phyloP scores from a whole-genome alignment of 805 yeast genomes.

The Pichia occidentalis region DNA sequence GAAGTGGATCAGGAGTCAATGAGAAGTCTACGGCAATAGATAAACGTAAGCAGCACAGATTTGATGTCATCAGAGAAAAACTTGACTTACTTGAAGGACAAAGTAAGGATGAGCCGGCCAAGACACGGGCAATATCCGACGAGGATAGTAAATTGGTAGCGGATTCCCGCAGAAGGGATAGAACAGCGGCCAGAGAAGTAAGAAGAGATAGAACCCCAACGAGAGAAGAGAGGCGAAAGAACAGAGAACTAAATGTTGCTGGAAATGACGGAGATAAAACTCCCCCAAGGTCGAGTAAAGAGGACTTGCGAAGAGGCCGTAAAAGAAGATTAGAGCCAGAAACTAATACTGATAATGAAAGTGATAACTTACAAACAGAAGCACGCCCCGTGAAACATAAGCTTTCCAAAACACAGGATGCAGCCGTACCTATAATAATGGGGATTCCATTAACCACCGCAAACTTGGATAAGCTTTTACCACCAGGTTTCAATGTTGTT shows the following conservation, averaged over 20 bases:
- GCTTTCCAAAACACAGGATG: neutral
- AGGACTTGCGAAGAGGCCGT: conserved; percentile 7
- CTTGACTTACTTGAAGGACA: too few relatives aligned
- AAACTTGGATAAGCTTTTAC: conserved; percentile 43
- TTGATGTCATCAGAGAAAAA: conserved; percentile 5
- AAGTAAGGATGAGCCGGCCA: too few relatives aligned
- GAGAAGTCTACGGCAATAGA: conserved; percentile 6
- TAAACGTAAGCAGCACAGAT: conserved; percentile 16
- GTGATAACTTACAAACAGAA: neutral
- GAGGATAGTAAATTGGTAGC: neutral
- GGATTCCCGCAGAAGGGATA: conserved; percentile 19
- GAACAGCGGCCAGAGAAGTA: conserved; percentile 26
- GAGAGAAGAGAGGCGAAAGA: conserved; percentile 32
- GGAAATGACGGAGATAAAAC: conserved; percentile 14
- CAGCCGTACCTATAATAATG: conserved; percentile 25
- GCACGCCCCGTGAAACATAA: neutral
- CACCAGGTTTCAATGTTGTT: conserved; percentile 41
- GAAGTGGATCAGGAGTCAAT: too few relatives aligned
- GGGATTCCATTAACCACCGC: conserved; percentile 39
- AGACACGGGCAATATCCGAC: too few relatives aligned
- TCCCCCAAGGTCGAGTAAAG: conserved; percentile 18
- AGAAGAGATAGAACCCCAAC: conserved; percentile 44
- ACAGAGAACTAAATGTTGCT: conserved; percentile 23
- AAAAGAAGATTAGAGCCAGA: conserved; percentile 12
- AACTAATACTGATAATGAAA: conserved; percentile 20